Evolutionary conservation across 306 rosid species (phyloP), one percentile per base, ranked within the genome.

Genomic region (Cicer arietinum): DNA sequence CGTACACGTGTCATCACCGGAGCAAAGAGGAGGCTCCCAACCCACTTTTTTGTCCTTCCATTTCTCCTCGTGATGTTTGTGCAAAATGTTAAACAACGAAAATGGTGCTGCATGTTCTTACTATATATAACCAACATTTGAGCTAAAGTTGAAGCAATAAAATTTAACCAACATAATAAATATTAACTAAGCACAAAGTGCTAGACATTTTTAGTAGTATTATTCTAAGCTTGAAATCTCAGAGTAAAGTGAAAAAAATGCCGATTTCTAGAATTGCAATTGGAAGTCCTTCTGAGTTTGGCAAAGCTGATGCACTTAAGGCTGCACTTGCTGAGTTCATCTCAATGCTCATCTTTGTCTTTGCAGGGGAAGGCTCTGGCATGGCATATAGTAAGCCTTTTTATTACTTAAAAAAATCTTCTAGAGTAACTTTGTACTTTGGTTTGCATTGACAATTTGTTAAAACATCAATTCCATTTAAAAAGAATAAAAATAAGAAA

Each of bases 311-410:
- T 58, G 77, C 89, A 7, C 84, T 85, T 8, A 91, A 79, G 64
- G 94, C 92, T 25, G 94, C 89, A 10, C 82, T 89, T 0, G 94
- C 92, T 11, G 94, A 91, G 90, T 91, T 91, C 67, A 84, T 91
- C 71, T 89, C 92, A 25, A 75, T 82, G 80, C 94, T 91, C 51
- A 91, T 91, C 66, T 89, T 91, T 65, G 94, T 91, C 52, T 91
- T 91, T 64, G 96, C 96, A 7, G 91, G 92, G 3, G 89, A 88
- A 69, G 97, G 97, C 75, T 86, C 90, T 7, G 94, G 94, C 73
- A 80, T 88, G 84, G 94, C 94, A 14, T 91, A 73, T 76, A 85
- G 97, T 51, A 51, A 51, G 22, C 20, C 3, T n/a, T n/a, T 51
- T 51, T 14, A 51, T 30, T 30, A 30, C 37, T 25, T 25, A 25